Percentiles rank a stretch among this genome's conserved stretches.
These are phyloP conservation scores for Fonsecaea monophora DNA, from an alignment of 2,329 filamentous ascomycete genomes.

Conservation along the genomic window DNA sequence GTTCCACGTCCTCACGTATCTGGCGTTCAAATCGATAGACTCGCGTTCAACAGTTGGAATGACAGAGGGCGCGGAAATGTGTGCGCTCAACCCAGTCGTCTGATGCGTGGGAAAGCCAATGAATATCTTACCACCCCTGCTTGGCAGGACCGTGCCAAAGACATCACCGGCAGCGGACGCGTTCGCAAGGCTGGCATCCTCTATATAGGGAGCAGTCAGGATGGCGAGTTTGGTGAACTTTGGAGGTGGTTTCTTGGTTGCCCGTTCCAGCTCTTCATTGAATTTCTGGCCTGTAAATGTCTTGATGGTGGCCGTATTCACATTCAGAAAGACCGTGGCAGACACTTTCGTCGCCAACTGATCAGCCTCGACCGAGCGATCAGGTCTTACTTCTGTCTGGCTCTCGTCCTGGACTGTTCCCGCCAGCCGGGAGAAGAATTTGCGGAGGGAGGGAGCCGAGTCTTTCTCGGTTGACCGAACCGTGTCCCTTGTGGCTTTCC, in stretches of 20 bases:
- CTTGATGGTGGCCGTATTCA: constrained; percentile 81
- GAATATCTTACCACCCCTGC: constrained; percentile 88
- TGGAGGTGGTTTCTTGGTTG: constrained; percentile 95
- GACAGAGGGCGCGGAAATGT: constrained; percentile 93
- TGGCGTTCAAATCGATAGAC: constrained; percentile 93
- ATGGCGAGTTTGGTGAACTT: constrained; percentile 85
- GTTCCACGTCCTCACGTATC: constrained; percentile 95
- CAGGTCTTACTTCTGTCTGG: constrained; percentile 51
- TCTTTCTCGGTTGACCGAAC: constrained; percentile 50
- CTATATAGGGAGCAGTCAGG: constrained; percentile 86
- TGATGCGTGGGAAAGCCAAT: constrained; percentile 98
- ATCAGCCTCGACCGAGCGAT: constrained; percentile 62
- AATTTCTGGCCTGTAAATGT: constrained; percentile 77
- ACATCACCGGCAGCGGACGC: constrained; percentile 64
- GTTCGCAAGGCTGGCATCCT: constrained; percentile 43
- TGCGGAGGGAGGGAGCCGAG: constrained; percentile 69
- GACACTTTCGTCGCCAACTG: constrained; percentile 67
- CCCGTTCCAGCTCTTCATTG: constrained; percentile 85
- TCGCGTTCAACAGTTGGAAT: constrained; percentile 98
- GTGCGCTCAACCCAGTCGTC: constrained; percentile 90
- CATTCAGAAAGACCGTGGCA: constrained; percentile 84
- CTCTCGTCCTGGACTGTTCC: constrained; percentile 46
- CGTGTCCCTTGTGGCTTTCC: constrained; percentile 64
- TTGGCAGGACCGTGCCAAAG: constrained; percentile 88
- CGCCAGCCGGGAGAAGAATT: constrained; percentile 81